Base-by-base conservation (phyloP, 2,329 filamentous ascomycete species). In the Dactylellina parvicollis region DNA sequence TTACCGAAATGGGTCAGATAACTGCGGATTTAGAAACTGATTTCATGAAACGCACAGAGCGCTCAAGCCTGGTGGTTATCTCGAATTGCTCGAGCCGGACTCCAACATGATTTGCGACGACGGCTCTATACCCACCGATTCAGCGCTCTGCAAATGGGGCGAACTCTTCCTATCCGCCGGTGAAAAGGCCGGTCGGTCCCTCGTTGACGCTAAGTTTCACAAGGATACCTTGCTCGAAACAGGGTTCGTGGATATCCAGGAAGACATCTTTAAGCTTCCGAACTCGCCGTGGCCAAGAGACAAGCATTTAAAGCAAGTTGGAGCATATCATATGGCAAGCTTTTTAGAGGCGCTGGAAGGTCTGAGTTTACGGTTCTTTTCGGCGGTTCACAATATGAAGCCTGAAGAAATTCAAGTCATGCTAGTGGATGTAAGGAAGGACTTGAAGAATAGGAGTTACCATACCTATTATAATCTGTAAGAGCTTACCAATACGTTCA, bases 221-320 rank as follows among this genome's bases (percentile, higher is more conserved):
- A 61, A 59, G 3, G 47, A 54, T 16, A 75, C 55, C 50, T 60
- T 77, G 70, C 32, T 71, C n/a, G 69, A 84, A 26, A 83, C 83
- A 7, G 86, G 85, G n/a, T 85, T 86, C 76, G 77, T 81, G 47
- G 86, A 87, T 76, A 83, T 87, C 38, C 83, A 81, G 0, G 82
- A 85, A 77, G 81, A 81, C n/a, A 78, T 83, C 12, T 84, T 85
- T 78, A 83, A 84, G 78, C 81, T 86, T 3, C 86, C 85, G 1
- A 83, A 86, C 32, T 85, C 85, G 0, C 82, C 83, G 0, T 88
- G 86, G 86, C 81, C 86, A 0, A 83, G 82, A 75, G 80, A 75
- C 38, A 65, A 75, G 5, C 59, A 65, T 16, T 56, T 75, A 44
- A 77, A 75, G 42, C 55, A 75, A 61, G 75, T 77, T 18, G 76